Percentiles rank a stretch among this genome's conserved stretches.
Conservation (phyloP, 1,139 yeast genomes). For the Diutina mesorugosa region DNA sequence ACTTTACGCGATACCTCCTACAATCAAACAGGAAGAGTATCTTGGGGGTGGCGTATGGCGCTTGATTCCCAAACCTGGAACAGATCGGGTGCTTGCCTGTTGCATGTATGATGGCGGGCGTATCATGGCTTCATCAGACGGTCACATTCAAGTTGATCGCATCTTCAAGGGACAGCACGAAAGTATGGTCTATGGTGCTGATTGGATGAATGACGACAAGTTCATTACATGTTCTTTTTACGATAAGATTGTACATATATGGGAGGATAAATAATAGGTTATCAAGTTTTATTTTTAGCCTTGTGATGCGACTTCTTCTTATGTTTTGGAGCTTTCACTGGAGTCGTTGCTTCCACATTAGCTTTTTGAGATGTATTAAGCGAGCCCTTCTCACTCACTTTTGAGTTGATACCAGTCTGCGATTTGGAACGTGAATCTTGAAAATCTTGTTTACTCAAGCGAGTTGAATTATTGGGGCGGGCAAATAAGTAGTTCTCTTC, state of each 20-base stretch:
- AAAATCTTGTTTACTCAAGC: neutral
- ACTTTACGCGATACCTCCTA: constrained; percentile 34
- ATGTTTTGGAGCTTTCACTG: neutral
- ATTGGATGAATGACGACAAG: constrained; percentile 47
- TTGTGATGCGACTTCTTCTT: constrained; percentile 2
- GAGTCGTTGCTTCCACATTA: neutral
- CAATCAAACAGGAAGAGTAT: constrained; percentile 25
- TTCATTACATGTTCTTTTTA: constrained; percentile 79
- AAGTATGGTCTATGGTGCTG: constrained; percentile 94
- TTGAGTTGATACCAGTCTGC: neutral
- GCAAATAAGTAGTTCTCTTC: constrained; percentile 39
- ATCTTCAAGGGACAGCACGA: constrained; percentile 63
- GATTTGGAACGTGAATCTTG: neutral
- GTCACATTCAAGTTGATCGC: constrained; percentile 27
- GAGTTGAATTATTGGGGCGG: neutral
- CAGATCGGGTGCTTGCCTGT: constrained; percentile 51
- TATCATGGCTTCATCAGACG: constrained; percentile 26
- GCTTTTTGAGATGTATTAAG: neutral
- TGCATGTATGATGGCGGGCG: constrained; percentile 96
- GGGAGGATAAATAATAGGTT: constrained; percentile 23
- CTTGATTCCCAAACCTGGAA: constrained; percentile 49
- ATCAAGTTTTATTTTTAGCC: neutral
- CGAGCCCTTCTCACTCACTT: neutral
- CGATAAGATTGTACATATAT: constrained; percentile 66
- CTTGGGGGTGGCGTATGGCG: constrained; percentile 97